Conservation (phyloP, 345 rosid species). For the Trapa incisa region DNA sequence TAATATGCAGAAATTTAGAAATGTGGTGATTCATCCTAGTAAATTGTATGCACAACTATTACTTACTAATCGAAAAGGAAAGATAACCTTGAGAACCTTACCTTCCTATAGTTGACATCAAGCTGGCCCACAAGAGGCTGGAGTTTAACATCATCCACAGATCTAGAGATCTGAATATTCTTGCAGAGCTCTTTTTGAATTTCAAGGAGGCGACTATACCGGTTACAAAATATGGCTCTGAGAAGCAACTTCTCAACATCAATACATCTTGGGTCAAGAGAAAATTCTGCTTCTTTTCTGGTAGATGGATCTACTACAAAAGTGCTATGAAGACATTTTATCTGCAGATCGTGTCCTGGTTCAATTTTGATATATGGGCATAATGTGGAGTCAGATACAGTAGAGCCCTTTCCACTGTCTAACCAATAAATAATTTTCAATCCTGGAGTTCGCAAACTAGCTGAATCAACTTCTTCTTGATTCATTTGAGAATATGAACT, state of each 20-base stretch:
- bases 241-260: slow-evolving; percentile 82
- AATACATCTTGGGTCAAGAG: slow-evolving; percentile 72
- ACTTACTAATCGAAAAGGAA: background rate
- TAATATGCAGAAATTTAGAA: background rate
- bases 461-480: slow-evolving; percentile 81
- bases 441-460: slow-evolving; percentile 71
- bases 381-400: slow-evolving; percentile 33
- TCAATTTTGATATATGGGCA: slow-evolving; percentile 76
- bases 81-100: slow-evolving; percentile 11
- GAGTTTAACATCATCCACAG: slow-evolving; percentile 58
- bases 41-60: background rate
- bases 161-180: slow-evolving; percentile 51
- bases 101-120: slow-evolving; percentile 38
- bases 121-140: slow-evolving; percentile 42
- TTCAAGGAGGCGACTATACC: slow-evolving; percentile 84
- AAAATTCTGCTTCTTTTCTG: slow-evolving; percentile 71
- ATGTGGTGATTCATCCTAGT: background rate
- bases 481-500: slow-evolving; percentile 36
- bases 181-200: slow-evolving; percentile 78
- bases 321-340: slow-evolving; percentile 63
- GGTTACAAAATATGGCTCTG: slow-evolving; percentile 80
- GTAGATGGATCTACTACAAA: slow-evolving; percentile 76
- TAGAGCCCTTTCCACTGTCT: slow-evolving; percentile 53
- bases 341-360: slow-evolving; percentile 76
- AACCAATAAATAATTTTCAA: slow-evolving; percentile 77